These are phyloP conservation scores for Hymenoscyphus occultus DNA, from an alignment of 2,329 filamentous ascomycete species.

Conservation along the genomic window DNA sequence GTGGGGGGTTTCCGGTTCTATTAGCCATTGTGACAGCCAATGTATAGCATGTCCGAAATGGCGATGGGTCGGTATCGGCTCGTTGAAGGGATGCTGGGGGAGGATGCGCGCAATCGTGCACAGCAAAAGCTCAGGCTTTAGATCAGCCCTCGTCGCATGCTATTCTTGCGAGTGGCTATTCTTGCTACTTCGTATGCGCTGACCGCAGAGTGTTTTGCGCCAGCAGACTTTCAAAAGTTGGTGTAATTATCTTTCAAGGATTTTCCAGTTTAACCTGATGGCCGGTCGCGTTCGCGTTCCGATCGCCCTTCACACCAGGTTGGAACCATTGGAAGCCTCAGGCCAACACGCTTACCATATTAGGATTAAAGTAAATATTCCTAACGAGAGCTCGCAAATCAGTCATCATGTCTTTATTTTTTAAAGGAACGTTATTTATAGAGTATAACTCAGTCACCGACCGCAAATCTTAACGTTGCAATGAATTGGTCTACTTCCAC, in stretches of 20 bases:
- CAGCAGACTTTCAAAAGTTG: not conserved
- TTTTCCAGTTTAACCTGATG: not conserved
- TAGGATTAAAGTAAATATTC: no score
- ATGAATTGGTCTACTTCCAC: no score
- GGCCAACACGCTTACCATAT: no score
- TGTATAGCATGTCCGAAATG: conserved; percentile 23
- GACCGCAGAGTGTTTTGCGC: not conserved
- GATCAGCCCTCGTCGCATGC: not conserved
- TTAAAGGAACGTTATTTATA: no score
- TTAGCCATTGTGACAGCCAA: conserved; percentile 28
- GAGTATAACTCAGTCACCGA: no score
- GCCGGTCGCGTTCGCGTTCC: not conserved
- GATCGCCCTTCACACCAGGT: no score
- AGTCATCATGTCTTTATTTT: no score
- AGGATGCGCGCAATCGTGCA: conserved; percentile 4
- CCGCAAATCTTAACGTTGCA: no score
- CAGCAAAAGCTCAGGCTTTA: conserved; percentile 2
- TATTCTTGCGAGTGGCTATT: not conserved
- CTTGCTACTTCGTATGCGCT: not conserved
- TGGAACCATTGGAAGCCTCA: no score
- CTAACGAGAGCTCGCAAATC: no score
- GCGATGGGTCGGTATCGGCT: not conserved
- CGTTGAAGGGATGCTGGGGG: conserved; percentile 20
- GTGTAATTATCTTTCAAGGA: conserved; percentile 1
- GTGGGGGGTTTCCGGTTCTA: conserved; percentile 53